A percentile compares a stretch with the other conserved stretches of the same genome.
phyloP scores from a whole-genome alignment of 352 stramenopile genomes.

The Phytophthora boehmeriae region DNA sequence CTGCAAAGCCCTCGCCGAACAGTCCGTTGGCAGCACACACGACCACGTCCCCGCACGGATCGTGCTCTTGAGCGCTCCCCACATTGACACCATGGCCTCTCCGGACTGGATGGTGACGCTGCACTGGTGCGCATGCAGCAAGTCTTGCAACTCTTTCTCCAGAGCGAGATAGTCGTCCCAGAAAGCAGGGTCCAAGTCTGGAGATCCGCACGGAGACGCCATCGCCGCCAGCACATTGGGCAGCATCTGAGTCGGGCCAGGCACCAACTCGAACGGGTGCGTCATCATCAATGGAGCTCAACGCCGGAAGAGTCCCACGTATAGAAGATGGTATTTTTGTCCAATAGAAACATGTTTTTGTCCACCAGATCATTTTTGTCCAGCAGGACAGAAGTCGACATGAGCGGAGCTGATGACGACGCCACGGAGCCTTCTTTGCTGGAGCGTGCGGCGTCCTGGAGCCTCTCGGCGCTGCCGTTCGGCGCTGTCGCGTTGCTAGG shows the following conservation, averaged over 20 bases:
- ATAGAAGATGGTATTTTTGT: neutral
- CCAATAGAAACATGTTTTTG: neutral
- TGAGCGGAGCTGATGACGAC: slow-evolving; percentile 16
- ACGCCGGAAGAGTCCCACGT: no score
- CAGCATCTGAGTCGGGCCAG: slow-evolving; percentile 46
- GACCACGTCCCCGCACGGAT: slow-evolving; percentile 46
- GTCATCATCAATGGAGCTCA: neutral
- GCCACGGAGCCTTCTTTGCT: slow-evolving; percentile 11
- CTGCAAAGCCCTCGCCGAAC: slow-evolving; percentile 55
- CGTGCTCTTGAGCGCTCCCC: slow-evolving; percentile 58
- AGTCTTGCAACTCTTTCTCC: slow-evolving; percentile 35
- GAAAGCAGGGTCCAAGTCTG: slow-evolving; percentile 56
- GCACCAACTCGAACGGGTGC: slow-evolving; percentile 40
- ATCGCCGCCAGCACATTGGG: slow-evolving; percentile 44
- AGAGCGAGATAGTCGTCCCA: slow-evolving; percentile 60
- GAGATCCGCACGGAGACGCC: slow-evolving; percentile 40
- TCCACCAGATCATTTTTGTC: no score
- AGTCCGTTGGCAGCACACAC: slow-evolving; percentile 54
- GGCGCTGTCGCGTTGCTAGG: slow-evolving; percentile 46
- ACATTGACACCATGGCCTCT: slow-evolving; percentile 61
- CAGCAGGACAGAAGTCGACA: no score
- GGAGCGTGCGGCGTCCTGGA: slow-evolving; percentile 22
- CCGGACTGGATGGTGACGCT: slow-evolving; percentile 59
- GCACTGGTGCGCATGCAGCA: slow-evolving; percentile 41
- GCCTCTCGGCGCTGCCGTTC: slow-evolving; percentile 35